Base-by-base conservation (phyloP, 1,284 basidiomycete genomes). In the Puccinia sorghi region DNA sequence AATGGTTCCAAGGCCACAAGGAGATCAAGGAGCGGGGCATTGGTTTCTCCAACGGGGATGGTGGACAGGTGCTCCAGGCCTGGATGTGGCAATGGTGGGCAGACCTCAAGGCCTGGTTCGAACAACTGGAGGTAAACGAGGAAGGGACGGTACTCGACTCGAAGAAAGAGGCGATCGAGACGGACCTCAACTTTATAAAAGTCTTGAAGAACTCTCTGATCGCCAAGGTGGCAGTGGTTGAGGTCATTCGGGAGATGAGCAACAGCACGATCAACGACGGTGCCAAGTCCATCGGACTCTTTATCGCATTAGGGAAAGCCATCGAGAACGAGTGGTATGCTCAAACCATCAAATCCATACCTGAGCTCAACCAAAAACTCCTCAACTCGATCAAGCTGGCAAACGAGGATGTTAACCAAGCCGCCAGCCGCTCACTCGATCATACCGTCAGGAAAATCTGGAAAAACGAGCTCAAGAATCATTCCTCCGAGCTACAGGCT, bases 11-110 rank as follows among this genome's bases (percentile, higher is more conserved):
- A 59, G 66, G 74, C 3, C 63, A 66, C 11, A 77, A 77, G 50
- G 74, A 77, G 50, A 52, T 70, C 39, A 57, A 69, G 20, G 50
- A 69, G 41, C 63, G 64, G 13, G 74, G 74, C 0, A 39, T 77
- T 1, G 73, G 63, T 3, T 69, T 70, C 12, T 46, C 50, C 1
- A 69, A 77, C 39, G 74, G 66, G 1, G 64, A 75, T 17, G 74
- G 74, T 12, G 74, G 74, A 32, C 67, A 77, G 48, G 54, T 77
- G 3, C 46, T 77, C 12, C 74, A 77, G 50, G 74, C 74, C 1
- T 77, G 74, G 74, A 77, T 77, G 74, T 77, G 74, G 74, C 27
- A 70, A 32, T 77, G 74, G 74, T 77, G 74, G 74, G 22, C 9
- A 17, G 74, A 57, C 25, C 39, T 77, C 20, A 69, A 57, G 22